These are phyloP conservation scores for Jaenimonas drosophilae DNA, from an alignment of 208 protist genomes.

Conservation along the genomic window DNA sequence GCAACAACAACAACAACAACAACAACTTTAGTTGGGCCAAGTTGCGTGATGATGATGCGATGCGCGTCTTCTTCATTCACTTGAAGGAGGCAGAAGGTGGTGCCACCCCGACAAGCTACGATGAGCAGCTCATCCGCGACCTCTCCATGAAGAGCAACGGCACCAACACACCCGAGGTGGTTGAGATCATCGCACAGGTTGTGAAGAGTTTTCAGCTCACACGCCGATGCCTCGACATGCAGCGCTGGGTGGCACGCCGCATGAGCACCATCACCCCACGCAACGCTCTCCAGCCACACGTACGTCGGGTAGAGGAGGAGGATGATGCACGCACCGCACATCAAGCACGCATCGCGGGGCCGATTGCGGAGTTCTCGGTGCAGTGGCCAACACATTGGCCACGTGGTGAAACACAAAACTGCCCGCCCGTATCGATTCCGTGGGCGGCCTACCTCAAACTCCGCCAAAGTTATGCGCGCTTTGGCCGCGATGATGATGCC, in stretches of 20 bases:
- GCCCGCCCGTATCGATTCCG: conserved; percentile 54
- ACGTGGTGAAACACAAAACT: conserved; percentile 9
- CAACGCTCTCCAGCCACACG: conserved; percentile 9
- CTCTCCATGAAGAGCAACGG: conserved; percentile 69
- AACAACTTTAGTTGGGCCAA: too few relatives aligned
- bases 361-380: conserved; percentile 45
- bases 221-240: conserved; percentile 36
- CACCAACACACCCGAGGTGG: conserved; percentile 15
- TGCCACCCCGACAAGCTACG: conserved; percentile 23
- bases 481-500: conserved; percentile 15
- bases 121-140: conserved; percentile 79
- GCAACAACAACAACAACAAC: too few relatives aligned
- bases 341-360: conserved; percentile 36
- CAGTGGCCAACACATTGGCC: conserved; percentile 25
- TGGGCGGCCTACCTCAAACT: conserved; percentile 60
- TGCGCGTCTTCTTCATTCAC: not conserved
- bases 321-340: conserved; percentile 24
- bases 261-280: conserved; percentile 20
- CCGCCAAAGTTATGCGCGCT: conserved; percentile 36
- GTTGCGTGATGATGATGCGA: too few relatives aligned
- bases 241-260: conserved; percentile 14
- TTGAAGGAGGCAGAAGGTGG: conserved; percentile 2
- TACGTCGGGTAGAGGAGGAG: conserved; percentile 32
- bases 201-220: conserved; percentile 42
- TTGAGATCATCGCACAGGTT: conserved; percentile 18